These are phyloP conservation scores for Floccularia luteovirens DNA, from an alignment of 768 basidiomycete genomes.

Conservation along the genomic window DNA sequence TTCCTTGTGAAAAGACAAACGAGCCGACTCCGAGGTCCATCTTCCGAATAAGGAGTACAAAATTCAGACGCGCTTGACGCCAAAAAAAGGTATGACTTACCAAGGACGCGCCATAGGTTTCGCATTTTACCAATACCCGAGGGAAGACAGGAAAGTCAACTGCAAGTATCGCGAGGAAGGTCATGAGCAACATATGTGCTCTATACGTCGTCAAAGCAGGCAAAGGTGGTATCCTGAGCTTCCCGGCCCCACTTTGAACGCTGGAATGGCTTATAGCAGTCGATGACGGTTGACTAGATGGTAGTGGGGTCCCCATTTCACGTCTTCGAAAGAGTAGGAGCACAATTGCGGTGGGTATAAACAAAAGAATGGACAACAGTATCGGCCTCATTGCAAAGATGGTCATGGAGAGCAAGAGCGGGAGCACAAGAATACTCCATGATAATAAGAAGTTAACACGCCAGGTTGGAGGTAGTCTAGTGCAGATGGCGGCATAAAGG, in stretches of 20 bases:
- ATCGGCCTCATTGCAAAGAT: constrained; percentile 54
- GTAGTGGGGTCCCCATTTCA: constrained; percentile 40
- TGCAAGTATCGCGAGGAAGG: constrained; percentile 83
- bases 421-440: constrained; percentile 61
- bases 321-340: constrained; percentile 35
- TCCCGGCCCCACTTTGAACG: constrained; percentile 3
- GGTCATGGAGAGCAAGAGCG: constrained; percentile 80
- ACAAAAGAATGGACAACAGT: constrained; percentile 39
- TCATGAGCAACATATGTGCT: constrained; percentile 94
- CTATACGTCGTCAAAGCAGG: constrained; percentile 83
- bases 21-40: constrained; percentile 99
- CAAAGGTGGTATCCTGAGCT: constrained; percentile 32
- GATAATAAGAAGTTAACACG: constrained; percentile 36
- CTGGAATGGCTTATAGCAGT: constrained; percentile 10
- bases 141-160: constrained; percentile 96
- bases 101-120: constrained; percentile 91
- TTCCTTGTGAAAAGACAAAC: constrained; percentile 93
- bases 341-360: constrained; percentile 35
- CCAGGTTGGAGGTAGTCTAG: constrained; percentile 33
- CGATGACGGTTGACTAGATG: constrained; percentile 28
- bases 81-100: constrained; percentile 33
- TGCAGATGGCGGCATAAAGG: constrained; percentile 54
- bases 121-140: constrained; percentile 81
- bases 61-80: constrained; percentile 1
- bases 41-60: constrained; percentile 29